Evolutionary conservation across 83 land plant genomes (phyloP).

Genomic region (Thuja plicata): DNA sequence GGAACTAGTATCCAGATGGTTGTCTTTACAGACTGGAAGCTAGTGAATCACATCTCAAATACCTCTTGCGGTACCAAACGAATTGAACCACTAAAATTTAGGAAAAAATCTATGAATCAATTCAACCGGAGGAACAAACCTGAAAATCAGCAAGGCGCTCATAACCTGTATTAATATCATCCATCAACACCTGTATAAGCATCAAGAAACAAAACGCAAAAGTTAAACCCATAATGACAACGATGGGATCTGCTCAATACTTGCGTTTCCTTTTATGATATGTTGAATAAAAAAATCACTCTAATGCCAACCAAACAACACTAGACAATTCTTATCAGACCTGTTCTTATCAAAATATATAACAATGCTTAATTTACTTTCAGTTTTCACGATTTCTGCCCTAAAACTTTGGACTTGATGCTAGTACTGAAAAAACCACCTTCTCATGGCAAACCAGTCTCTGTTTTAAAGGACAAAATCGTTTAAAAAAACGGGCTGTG

Average conservation of each 20-base stretch:
- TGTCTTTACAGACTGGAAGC: background rate
- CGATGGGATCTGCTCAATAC: background rate
- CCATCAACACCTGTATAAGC: slow-evolving; percentile 79
- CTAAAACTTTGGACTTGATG: background rate
- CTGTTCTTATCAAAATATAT: background rate
- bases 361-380: background rate
- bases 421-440: background rate
- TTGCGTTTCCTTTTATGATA: background rate
- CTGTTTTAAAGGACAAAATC: background rate
- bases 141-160: slow-evolving; percentile 91
- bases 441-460: background rate
- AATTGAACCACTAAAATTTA: background rate
- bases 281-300: background rate
- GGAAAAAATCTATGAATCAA: background rate
- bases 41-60: background rate
- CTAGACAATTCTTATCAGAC: background rate
- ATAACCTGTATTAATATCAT: slow-evolving; percentile 92
- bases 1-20: background rate
- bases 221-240: background rate
- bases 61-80: background rate
- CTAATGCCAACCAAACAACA: background rate
- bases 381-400: background rate
- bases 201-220: background rate
- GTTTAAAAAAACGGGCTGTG: background rate
- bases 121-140: slow-evolving; percentile 33